Evolutionary conservation across 2,329 filamentous ascomycete genomes (phyloP), one percentile per base, ranked within the genome.

Genomic region (Xylariaceae sp.): DNA sequence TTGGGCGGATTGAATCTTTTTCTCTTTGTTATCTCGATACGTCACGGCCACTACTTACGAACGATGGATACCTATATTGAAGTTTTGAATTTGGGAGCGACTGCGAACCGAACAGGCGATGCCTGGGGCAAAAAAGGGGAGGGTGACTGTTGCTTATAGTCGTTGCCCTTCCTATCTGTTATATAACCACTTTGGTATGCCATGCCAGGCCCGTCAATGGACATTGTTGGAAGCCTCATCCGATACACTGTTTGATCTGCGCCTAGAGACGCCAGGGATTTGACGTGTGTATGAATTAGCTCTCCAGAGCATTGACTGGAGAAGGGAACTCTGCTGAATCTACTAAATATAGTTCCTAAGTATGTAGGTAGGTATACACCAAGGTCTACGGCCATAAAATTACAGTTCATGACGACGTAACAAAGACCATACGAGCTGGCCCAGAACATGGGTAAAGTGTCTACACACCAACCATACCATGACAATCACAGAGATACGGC

Each of bases 51-150:
- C 53, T 62, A 58, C 52, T 63, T 62, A 63, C 55, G 63, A 62
- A 57, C 50, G 50, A 61, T 61, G 64, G 64, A 67, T 67, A 67
- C 64, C 60, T 60, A 60, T 52, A 58, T 64, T 58, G 48, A 59
- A 56, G 49, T 57, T 64, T 62, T 56, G 51, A 53, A 58, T 54
- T 59, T 55, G 53, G 57, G 42, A 50, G 53, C 53, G 57, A 51
- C 48, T 53, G 60, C 39, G 50, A 50, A 45, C 21, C 23, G 50
- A 58, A 32, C 59, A 58, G 47, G 32, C 48, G 46, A 58, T 39
- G 50, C 57, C 54, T 39, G 39, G 26, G 57, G 45, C 32, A 54
- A 39, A 16, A 46, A 35, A 40, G 36, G 37, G n/a, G 37, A 23
- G 30, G 36, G 33, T 35, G 15, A 35, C 45, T 46, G 45, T 32